These are phyloP conservation scores for Diaporthe ampelina DNA, from an alignment of 2,329 filamentous ascomycete genomes.

Conservation along the genomic window DNA sequence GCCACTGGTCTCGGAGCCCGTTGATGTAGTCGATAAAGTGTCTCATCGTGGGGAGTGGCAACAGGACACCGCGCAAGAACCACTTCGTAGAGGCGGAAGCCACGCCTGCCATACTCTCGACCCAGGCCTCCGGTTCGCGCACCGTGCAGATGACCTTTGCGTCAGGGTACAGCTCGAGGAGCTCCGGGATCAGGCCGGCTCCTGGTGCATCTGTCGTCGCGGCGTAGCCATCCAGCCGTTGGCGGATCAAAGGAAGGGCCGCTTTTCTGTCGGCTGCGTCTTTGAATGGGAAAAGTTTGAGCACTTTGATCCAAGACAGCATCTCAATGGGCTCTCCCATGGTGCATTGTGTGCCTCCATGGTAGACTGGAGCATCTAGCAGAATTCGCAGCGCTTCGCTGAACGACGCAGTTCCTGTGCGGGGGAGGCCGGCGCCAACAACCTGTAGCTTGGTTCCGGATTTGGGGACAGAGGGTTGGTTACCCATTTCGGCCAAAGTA, in stretches of 20 bases:
- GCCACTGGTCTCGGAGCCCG: constrained; percentile 40
- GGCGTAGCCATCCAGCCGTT: constrained; percentile 47
- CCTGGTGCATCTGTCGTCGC: constrained; percentile 60
- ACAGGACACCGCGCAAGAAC: constrained; percentile 51
- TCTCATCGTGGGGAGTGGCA: constrained; percentile 51
- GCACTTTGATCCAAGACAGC: constrained; percentile 1
- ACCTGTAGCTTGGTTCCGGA: constrained; percentile 3
- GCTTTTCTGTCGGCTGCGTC: not conserved
- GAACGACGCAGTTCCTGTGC: constrained; percentile 16
- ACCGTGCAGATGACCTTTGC: constrained; percentile 63
- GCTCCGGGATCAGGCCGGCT: constrained; percentile 57
- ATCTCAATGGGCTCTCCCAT: constrained; percentile 1
- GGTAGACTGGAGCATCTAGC: not conserved
- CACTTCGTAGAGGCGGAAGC: constrained; percentile 52
- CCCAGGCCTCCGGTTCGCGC: constrained; percentile 55
- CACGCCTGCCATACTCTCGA: constrained; percentile 52
- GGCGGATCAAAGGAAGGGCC: constrained; percentile 1
- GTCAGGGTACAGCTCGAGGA: constrained; percentile 63
- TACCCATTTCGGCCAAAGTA: not conserved
- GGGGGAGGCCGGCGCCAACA: constrained; percentile 5
- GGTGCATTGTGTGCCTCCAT: constrained; percentile 10
- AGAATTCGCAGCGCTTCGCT: constrained; percentile 17
- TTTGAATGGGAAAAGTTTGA: constrained; percentile 4
- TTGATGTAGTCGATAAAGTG: constrained; percentile 50
- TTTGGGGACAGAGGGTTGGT: not conserved